Evolutionary conservation across 1,284 basidiomycete genomes (phyloP), one percentile per base, ranked within the genome.

Genomic region (Cutaneotrichosporon sp.): DNA sequence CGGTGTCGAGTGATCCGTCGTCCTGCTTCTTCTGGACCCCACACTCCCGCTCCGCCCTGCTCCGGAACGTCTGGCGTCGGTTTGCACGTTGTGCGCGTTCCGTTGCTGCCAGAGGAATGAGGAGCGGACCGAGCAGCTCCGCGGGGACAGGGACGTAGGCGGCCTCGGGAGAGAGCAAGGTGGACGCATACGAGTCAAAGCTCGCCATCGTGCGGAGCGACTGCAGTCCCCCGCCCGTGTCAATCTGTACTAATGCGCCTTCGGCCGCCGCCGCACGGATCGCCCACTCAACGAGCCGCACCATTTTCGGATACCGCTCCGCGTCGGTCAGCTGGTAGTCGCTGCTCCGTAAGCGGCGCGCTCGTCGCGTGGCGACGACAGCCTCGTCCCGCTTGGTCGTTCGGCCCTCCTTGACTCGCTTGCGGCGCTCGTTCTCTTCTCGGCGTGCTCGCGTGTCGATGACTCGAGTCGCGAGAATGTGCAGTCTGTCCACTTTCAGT

Each of bases 61-160:
- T 45, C n/a, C 55, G 44, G 38, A 54, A 58, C 8, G 46, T 46
- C 3, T 24, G 25, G 20, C 20, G 25, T 1, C 65, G 56, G 8
- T 44, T 10, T 0, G 43, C 22, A 17, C 65, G 57, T 8, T 46
- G 11, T 0, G 43, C 22, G 19, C 46, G 41, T 49, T 68, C 67
- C 3, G 43, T 47, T 2, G 51, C 27, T 7, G 70, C 25, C 10
- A 61, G 49, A 0, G 62, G 63, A 0, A 62, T 17, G 8, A 69
- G 39, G 3, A 72, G 49, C 2, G 64, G 66, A 8, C 65, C 56
- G 0, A 72, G 54, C 4, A 72, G 55, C 33, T 59, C 56, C 0
- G 62, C 59, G 3, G 67, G 63, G 2, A 71, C 49, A 1, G 71
- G 66, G 4, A 70, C 46, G 45, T 69, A 73, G 7, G 62, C 66